Evolutionary conservation across 164 flowering plant species (phyloP), one percentile per base, ranked within the genome.

Genomic region (Euptelea pleiosperma): DNA sequence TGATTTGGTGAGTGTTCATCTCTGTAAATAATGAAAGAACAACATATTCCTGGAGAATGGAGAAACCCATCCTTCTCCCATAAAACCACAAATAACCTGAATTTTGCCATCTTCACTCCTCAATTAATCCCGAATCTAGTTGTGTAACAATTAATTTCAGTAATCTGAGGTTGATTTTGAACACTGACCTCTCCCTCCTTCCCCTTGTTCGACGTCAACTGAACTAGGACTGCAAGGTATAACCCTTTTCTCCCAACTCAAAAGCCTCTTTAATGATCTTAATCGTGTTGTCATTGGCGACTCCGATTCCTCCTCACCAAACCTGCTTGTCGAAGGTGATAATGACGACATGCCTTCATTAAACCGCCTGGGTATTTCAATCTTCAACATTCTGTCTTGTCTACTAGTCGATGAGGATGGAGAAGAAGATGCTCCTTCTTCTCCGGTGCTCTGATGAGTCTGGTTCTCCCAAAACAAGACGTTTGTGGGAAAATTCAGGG

Each of bases 391-490:
- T 33, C 73, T 74, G 10, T 65, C 66, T 8, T 39, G 60, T 31
- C 49, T 22, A 15, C 36, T 15, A 26, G 10, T 48, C 11, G 31
- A 61, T 9, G 63, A 50, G n/a, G 48, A 28, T 19, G 67, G 51
- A 10, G n/a, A n/a, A 24, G 62, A 28, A 7, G 65, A 54, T n/a
- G 72, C 40, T 5, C 62, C 72, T 42, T 66, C 78, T 40, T 68
- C 78, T 4, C 71, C 46, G 0, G 77, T 70, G 65, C 74, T 83
- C 1, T 84, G 80, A 47, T 57, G 82, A 37, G 60, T 71, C 55
- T 84, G 72, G 40, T 86, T 63, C 0, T 89, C 92, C 96, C 91
- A 89, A 62, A 81, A 70, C 85, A 86, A 61, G 3, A 86, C 81
- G 58, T 82, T 89, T 6, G 89, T 81, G 0, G 91, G 92, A 25